Conservation (phyloP, 139 green algal species). For the Coelastrella sp. region DNA sequence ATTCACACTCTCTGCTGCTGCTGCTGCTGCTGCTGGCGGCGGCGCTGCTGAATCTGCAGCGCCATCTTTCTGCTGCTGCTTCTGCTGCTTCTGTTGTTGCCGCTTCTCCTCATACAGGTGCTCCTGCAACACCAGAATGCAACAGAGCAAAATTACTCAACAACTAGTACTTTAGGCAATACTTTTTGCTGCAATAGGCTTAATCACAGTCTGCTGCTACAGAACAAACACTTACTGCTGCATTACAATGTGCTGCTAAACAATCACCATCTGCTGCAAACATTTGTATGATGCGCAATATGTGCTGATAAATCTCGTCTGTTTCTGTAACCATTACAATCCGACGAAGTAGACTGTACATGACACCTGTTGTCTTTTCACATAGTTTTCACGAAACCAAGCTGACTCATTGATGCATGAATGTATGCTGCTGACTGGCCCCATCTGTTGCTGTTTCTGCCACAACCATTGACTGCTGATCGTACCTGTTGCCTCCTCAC, state of each 20-base stretch:
- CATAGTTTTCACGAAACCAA: too few species aligned
- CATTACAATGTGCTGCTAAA: too few species aligned
- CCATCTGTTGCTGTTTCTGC: neutral
- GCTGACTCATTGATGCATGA: neutral
- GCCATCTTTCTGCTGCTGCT: neutral
- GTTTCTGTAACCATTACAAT: too few species aligned
- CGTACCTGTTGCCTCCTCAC: constrained; percentile 67
- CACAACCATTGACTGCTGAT: neutral
- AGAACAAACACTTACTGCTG: too few species aligned
- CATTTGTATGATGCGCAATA: too few species aligned
- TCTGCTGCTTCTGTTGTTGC: constrained; percentile 21
- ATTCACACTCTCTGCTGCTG: neutral
- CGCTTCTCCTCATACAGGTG: constrained; percentile 1
- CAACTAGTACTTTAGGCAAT: neutral
- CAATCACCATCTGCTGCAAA: too few species aligned
- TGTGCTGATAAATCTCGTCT: too few species aligned
- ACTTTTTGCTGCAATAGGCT: too few species aligned
- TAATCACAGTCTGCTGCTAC: too few species aligned
- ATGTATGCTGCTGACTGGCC: neutral
- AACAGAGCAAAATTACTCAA: neutral
- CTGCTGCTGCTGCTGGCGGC: constrained; percentile 7
- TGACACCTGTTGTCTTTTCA: too few species aligned
- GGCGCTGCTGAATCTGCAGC: constrained; percentile 16
- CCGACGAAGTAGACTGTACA: too few species aligned
- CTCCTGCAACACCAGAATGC: constrained; percentile 14